Evolutionary conservation across 768 basidiomycete genomes (phyloP).

Genomic region (Calocybe indica): DNA sequence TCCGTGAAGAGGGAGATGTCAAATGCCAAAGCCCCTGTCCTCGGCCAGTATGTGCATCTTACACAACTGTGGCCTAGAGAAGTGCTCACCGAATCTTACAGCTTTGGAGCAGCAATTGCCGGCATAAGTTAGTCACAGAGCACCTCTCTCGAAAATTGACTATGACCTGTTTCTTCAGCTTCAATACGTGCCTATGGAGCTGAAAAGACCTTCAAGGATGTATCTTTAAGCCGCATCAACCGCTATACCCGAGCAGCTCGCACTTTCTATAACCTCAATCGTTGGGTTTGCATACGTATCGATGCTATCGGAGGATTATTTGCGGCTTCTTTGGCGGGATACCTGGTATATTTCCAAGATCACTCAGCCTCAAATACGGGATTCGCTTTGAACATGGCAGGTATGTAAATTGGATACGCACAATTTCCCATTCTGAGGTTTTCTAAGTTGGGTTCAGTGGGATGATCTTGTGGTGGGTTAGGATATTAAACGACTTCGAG

Average conservation of each 20-base stretch:
- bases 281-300: conserved; percentile 43
- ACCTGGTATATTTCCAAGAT: conserved; percentile 41
- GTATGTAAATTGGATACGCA: conserved; percentile 9
- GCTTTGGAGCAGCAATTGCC: conserved; percentile 50
- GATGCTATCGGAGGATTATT: conserved; percentile 55
- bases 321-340: conserved; percentile 46
- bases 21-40: conserved; percentile 28
- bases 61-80: conserved; percentile 20
- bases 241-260: conserved; percentile 39
- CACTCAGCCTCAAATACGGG: conserved; percentile 38
- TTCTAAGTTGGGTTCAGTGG: conserved; percentile 44
- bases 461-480: conserved; percentile 45
- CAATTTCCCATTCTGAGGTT: not conserved
- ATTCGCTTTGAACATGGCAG: conserved; percentile 52
- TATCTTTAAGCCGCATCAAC: conserved; percentile 48
- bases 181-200: conserved; percentile 66
- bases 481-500: conserved; percentile 37
- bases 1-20: conserved; percentile 44
- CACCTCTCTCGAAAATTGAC: not conserved
- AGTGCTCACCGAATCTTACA: conserved; percentile 8
- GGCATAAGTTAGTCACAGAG: conserved; percentile 38
- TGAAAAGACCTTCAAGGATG: conserved; percentile 37
- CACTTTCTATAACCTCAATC: conserved; percentile 48
- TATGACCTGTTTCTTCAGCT: conserved; percentile 17
- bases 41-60: conserved; percentile 30